A percentile compares a stretch with the other conserved stretches of the same genome.
These are phyloP conservation scores for Phytophthora cactorum DNA, from an alignment of 352 stramenopile genomes.

Conservation along the genomic window DNA sequence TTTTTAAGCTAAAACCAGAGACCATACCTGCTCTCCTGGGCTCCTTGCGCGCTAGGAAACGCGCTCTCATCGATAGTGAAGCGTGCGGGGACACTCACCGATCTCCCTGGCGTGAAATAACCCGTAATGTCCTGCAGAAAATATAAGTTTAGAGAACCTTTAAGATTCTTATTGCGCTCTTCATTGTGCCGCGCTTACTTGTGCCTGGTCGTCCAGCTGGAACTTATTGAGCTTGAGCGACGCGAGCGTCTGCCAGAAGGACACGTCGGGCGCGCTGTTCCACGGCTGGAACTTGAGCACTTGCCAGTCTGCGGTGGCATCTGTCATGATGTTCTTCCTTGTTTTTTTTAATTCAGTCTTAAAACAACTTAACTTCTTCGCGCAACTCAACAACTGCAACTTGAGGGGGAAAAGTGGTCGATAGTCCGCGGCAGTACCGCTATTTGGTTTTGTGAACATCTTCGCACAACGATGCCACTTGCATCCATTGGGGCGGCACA, in stretches of 20 bases:
- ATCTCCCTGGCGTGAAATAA: slow-evolving; percentile 71
- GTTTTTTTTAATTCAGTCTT: too few species aligned
- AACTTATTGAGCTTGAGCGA: slow-evolving; percentile 85
- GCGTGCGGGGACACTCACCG: slow-evolving; percentile 64
- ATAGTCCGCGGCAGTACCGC: too few species aligned
- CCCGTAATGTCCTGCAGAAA: slow-evolving; percentile 51
- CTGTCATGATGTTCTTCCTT: slow-evolving; percentile 1
- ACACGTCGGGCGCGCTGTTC: slow-evolving; percentile 80
- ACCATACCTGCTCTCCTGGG: slow-evolving; percentile 3
- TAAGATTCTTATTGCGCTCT: background rate
- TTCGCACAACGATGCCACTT: too few species aligned
- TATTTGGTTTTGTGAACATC: too few species aligned
- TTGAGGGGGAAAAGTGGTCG: too few species aligned
- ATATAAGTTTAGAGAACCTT: slow-evolving; percentile 6
- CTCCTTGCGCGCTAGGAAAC: slow-evolving; percentile 37
- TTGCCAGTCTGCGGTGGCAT: slow-evolving; percentile 27
- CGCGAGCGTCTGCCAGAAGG: slow-evolving; percentile 85
- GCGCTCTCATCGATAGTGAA: slow-evolving; percentile 80
- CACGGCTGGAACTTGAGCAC: slow-evolving; percentile 85
- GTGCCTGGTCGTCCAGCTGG: slow-evolving; percentile 72
- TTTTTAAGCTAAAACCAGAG: background rate
- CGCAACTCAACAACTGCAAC: too few species aligned
- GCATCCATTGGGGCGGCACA: too few species aligned
- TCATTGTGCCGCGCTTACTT: slow-evolving; percentile 36
- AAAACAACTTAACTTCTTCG: background rate